These are phyloP conservation scores for Myriosclerotinia scirpicola DNA, from an alignment of 2,329 filamentous ascomycete species.

Conservation along the genomic window DNA sequence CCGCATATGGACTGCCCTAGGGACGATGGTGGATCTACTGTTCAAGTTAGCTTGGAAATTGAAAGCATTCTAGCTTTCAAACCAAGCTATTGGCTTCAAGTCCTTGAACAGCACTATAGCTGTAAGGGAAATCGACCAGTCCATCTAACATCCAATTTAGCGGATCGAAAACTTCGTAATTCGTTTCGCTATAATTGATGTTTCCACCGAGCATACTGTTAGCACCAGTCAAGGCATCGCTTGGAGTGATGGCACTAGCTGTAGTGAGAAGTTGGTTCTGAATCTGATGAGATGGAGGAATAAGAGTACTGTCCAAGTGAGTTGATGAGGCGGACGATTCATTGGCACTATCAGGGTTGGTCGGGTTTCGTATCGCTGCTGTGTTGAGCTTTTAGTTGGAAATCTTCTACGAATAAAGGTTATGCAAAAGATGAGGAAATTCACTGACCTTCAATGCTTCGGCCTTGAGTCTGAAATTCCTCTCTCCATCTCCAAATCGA, in stretches of 20 bases:
- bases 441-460: conserved; percentile 66
- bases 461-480: conserved; percentile 70
- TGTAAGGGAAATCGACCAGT: conserved; percentile 75
- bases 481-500: conserved; percentile 84
- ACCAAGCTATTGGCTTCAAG: conserved; percentile 43
- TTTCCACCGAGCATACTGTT: conserved; percentile 32
- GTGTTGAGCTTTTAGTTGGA: conserved; percentile 38
- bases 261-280: conserved; percentile 35
- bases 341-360: conserved; percentile 76
- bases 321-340: conserved; percentile 70
- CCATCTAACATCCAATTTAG: conserved; percentile 93
- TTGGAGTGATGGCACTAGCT: conserved; percentile 32
- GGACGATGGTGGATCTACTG: neutral
- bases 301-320: conserved; percentile 61
- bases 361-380: conserved; percentile 79
- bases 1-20: no score
- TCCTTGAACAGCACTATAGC: conserved; percentile 55
- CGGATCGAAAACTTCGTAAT: conserved; percentile 88
- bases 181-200: conserved; percentile 62
- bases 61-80: conserved; percentile 22
- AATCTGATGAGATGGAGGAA: conserved; percentile 43
- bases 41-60: conserved; percentile 1
- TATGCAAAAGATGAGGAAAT: conserved; percentile 26
- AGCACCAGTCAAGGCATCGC: conserved; percentile 32
- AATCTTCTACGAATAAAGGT: neutral